Base-by-base conservation (phyloP, 2,329 filamentous ascomycete species). In the Pseudocercospora eumusae region DNA sequence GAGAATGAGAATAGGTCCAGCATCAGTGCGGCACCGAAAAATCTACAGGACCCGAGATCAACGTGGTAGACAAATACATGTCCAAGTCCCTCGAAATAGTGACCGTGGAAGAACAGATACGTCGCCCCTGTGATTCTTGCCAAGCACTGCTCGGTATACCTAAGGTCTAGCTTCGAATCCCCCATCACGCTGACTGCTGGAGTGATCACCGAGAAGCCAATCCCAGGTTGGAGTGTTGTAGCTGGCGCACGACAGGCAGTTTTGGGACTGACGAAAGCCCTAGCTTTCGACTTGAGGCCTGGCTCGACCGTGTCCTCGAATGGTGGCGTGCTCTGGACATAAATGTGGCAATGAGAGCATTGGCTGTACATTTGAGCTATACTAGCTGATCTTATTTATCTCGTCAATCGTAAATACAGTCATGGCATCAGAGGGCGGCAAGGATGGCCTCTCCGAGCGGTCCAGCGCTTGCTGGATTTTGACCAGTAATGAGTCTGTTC, bases 231-330 rank as follows among this genome's bases (percentile, higher is more conserved):
- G 81, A 73, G 75, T 9, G 73, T 84, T 20, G 63, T 83, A 0
- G 77, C 77, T 0, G 73, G 75, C 1, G 81, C 79, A 52, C 78
- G 77, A 0, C 78, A 80, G 0, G 84, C 79, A 0, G 64, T 83
- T 2, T 75, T 83, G 55, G 78, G 80, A 2, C 76, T 87, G 66
- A 77, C 79, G 2, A 78, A 82, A 4, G 80, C 77, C 2, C 74
- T 89, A 21, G 86, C 86, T 1, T 68, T 88, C 23, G 86, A 88
- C 66, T 69, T 89, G 58, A 80, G 79, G n/a, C 86, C 77, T 33
- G 80, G 78, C 5, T 73, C 69, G 42, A 70, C 79, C 45, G 68
- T 81, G 10, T 69, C 73, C 60, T 76, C 76, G 7, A 79, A 80
- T 71, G 77, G 77, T 3, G 78, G 78, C 1, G 59, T 56, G 9